Conservation (phyloP, 768 basidiomycete genomes). For the Auricularia cornea region DNA sequence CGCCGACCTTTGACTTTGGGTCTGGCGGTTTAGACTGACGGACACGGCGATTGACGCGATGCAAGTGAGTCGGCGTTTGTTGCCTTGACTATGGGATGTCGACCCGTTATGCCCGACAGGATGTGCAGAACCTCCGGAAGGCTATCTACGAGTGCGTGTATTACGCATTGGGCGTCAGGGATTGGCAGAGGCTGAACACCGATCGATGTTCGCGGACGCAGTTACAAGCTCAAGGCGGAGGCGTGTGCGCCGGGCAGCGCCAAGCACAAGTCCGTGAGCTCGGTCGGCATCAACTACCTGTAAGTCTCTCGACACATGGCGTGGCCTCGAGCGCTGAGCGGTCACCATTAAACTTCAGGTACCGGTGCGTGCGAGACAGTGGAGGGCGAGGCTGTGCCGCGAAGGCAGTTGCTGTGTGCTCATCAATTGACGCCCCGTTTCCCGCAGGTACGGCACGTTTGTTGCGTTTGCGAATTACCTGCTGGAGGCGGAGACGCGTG, state of each 20-base stretch:
- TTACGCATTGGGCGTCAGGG: background rate
- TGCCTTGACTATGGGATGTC: slow-evolving; percentile 5
- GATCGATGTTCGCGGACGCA: slow-evolving; percentile 26
- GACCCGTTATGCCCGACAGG: slow-evolving; percentile 26
- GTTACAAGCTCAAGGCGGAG: slow-evolving; percentile 86
- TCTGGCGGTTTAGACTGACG: slow-evolving; percentile 41
- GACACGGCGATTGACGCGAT: slow-evolving; percentile 86
- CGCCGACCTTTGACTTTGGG: background rate
- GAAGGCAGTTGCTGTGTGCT: background rate
- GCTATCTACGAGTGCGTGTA: slow-evolving; percentile 83
- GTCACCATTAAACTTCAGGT: slow-evolving; percentile 32
- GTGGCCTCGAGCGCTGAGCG: background rate
- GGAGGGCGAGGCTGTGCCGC: no score
- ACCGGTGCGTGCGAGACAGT: slow-evolving; percentile 31
- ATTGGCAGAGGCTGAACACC: background rate
- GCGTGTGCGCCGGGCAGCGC: slow-evolving; percentile 68
- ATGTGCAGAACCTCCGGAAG: slow-evolving; percentile 93
- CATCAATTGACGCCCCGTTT: background rate
- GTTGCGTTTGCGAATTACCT: slow-evolving; percentile 95
- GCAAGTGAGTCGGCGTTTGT: slow-evolving; percentile 33
- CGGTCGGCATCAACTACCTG: slow-evolving; percentile 83
- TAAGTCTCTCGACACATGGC: slow-evolving; percentile 27
- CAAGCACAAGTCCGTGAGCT: slow-evolving; percentile 69
- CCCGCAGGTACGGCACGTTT: slow-evolving; percentile 63
- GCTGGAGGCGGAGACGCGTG: slow-evolving; percentile 50